A percentile compares a stretch with the other conserved stretches of the same genome.
Evolutionary conservation across 2,329 filamentous ascomycete genomes (phyloP).

Genomic region (Colletotrichum sublineola): DNA sequence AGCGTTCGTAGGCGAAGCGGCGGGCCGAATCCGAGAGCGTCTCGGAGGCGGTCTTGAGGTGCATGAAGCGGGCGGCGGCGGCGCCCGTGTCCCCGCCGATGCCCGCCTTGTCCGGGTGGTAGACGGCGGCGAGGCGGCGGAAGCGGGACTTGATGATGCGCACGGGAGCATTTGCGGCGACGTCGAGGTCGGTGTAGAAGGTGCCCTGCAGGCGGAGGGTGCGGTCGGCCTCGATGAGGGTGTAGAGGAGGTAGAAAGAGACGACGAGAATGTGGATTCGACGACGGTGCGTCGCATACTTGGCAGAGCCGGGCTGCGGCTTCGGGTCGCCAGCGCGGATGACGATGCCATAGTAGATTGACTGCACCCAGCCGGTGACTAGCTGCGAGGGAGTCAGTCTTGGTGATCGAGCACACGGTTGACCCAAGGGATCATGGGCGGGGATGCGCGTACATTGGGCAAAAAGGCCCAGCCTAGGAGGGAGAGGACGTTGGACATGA

Average conservation of each 20-base stretch:
- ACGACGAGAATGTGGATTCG: constrained; percentile 88
- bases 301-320: constrained; percentile 76
- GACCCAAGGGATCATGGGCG: constrained; percentile 21
- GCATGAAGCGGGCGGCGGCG: constrained; percentile 74
- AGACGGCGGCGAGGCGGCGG: constrained; percentile 76
- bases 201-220: constrained; percentile 78
- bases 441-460: constrained; percentile 59
- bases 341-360: constrained; percentile 86
- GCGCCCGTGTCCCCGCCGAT: constrained; percentile 51
- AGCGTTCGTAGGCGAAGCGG: constrained; percentile 90
- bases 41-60: constrained; percentile 86
- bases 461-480: constrained; percentile 70
- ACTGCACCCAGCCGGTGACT: constrained; percentile 82
- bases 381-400: constrained; percentile 64
- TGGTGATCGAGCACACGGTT: neutral
- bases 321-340: constrained; percentile 91
- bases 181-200: constrained; percentile 83
- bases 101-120: constrained; percentile 88
- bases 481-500: constrained; percentile 63
- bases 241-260: constrained; percentile 87
- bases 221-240: constrained; percentile 91
- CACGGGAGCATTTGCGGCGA: constrained; percentile 72
- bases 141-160: constrained; percentile 87
- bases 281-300: constrained; percentile 80
- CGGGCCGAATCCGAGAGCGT: constrained; percentile 81